Conservation (phyloP, 768 basidiomycete species). For the Gelatoporia subvermispora region DNA sequence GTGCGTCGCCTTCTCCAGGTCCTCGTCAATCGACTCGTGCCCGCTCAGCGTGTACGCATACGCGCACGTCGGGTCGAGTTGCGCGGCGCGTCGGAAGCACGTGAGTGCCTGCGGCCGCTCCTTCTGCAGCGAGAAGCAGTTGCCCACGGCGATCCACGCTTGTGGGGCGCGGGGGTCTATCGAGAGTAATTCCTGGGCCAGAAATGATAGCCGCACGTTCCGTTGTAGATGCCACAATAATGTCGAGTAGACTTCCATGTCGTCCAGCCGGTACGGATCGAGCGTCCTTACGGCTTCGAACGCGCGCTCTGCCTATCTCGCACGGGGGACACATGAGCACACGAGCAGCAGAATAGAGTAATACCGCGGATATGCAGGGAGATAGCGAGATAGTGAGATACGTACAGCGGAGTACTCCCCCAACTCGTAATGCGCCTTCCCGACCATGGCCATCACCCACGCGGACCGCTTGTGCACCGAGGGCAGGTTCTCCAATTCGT, state of each 20-base stretch:
- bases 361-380: neutral
- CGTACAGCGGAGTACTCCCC: constrained; percentile 86
- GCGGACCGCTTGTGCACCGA: constrained; percentile 66
- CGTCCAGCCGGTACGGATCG: constrained; percentile 86
- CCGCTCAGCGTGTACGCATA: constrained; percentile 97
- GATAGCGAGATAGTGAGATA: constrained; percentile 5
- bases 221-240: constrained; percentile 91
- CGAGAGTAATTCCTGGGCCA: constrained; percentile 88
- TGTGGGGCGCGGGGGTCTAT: constrained; percentile 79
- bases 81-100: constrained; percentile 88
- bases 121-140: constrained; percentile 92
- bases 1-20: constrained; percentile 84
- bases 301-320: constrained; percentile 75
- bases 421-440: constrained; percentile 85
- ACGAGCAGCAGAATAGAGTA: neutral
- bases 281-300: constrained; percentile 77
- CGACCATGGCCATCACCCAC: constrained; percentile 78
- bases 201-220: constrained; percentile 79
- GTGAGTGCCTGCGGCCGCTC: constrained; percentile 90
- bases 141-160: constrained; percentile 96
- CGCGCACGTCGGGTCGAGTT: constrained; percentile 85
- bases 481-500: constrained; percentile 74
- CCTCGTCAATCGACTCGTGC: constrained; percentile 95
- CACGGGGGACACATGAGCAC: constrained; percentile 15
- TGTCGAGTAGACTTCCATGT: constrained; percentile 97